A percentile compares a stretch with the other conserved stretches of the same genome.
Conservation (phyloP, 371 early-diverging fungal genomes). For the Saksenaea vasiformis region DNA sequence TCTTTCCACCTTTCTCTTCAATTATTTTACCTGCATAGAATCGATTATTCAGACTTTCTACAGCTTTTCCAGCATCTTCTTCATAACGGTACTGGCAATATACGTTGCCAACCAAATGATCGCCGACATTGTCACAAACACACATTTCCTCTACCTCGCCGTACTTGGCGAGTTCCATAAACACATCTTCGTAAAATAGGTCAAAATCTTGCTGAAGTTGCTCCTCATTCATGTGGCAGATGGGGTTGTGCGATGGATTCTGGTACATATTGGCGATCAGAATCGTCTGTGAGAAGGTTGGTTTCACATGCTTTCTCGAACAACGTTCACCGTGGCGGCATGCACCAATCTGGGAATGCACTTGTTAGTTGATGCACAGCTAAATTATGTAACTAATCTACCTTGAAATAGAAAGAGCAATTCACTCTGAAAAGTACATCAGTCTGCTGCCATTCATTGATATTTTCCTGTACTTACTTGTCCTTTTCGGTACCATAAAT, state of each 20-base stretch:
- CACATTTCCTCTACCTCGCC: constrained; percentile 96
- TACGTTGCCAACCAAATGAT: constrained; percentile 98
- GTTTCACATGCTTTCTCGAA: constrained; percentile 96
- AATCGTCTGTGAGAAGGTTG: constrained; percentile 93
- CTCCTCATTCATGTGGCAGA: constrained; percentile 65
- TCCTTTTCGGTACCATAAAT: constrained; percentile 96
- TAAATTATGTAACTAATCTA: constrained; percentile 7
- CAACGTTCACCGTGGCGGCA: constrained; percentile 98
- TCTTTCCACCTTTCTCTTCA: background rate
- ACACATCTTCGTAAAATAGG: constrained; percentile 95
- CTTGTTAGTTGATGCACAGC: too few species aligned
- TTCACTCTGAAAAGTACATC: constrained; percentile 72
- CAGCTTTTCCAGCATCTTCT: constrained; percentile 92
- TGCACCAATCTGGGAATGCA: constrained; percentile 77
- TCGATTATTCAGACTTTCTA: constrained; percentile 88
- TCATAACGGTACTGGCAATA: constrained; percentile 91
- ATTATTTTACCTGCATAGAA: constrained; percentile 82
- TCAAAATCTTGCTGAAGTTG: constrained; percentile 95
- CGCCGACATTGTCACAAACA: constrained; percentile 97
- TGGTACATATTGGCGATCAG: constrained; percentile 94
- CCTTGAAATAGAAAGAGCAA: constrained; percentile 98
- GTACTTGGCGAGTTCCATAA: constrained; percentile 93
- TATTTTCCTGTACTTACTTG: constrained; percentile 62
- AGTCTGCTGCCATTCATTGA: background rate
- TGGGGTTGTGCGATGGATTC: constrained; percentile 88